Evolutionary conservation across 371 early-diverging fungal genomes (phyloP).

Genomic region (Rhizopus microsporus): DNA sequence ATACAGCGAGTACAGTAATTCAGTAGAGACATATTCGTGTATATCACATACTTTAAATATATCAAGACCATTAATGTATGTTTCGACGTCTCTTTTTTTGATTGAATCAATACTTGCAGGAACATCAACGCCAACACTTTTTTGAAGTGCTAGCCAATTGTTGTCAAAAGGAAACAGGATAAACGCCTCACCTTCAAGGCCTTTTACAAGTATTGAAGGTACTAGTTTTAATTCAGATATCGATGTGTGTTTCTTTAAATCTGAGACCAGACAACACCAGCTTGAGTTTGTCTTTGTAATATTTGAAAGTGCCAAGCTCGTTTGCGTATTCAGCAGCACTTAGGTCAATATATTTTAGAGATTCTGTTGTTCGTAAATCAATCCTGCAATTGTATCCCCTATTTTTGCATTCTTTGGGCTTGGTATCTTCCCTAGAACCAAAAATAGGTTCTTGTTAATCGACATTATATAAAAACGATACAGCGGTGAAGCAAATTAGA

Average conservation of each 20-base stretch:
- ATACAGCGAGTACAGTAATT: neutral
- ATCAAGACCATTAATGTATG: neutral
- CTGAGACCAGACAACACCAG: slow-evolving; percentile 3
- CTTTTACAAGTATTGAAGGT: slow-evolving; percentile 1
- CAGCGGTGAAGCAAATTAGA: slow-evolving; percentile 5
- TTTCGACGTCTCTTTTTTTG: neutral
- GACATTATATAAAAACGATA: slow-evolving; percentile 2
- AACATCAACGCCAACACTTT: neutral
- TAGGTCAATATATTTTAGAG: slow-evolving; percentile 1
- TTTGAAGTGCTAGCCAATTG: neutral
- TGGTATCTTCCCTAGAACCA: slow-evolving; percentile 1
- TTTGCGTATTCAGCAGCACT: slow-evolving; percentile 15
- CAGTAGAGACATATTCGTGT: neutral
- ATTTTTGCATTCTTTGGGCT: slow-evolving; percentile 5
- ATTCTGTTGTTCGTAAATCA: slow-evolving; percentile 9
- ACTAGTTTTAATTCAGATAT: neutral
- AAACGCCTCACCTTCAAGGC: neutral
- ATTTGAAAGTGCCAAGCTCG: slow-evolving; percentile 4
- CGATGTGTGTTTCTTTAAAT: slow-evolving; percentile 1
- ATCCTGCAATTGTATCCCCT: slow-evolving; percentile 6
- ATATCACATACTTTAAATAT: neutral
- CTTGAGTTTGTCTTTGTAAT: slow-evolving; percentile 8
- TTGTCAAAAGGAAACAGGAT: neutral
- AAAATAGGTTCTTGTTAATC: slow-evolving; percentile 2
- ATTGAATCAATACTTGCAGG: neutral